Evolutionary conservation across 805 yeast species (phyloP), one percentile per base, ranked within the genome.

Genomic region (Wickerhamomyces bisporus): DNA sequence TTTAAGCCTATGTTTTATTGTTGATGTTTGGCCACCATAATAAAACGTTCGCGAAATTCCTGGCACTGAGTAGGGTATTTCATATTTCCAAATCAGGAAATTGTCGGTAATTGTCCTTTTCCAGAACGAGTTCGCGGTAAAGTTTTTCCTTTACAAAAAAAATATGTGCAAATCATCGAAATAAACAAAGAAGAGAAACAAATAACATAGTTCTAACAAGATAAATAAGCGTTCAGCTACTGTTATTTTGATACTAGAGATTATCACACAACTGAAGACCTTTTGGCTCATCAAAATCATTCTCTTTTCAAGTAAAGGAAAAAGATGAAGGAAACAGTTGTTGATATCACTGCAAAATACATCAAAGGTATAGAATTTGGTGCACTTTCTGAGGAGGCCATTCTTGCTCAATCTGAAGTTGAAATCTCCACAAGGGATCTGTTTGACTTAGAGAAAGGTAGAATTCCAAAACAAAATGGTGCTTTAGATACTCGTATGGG

Each of bases 401-500:
- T 93, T 52, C 75, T 87, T 31, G 91, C 91, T 16, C 96, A 91
- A 65, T 84, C 95, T 3, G 96, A 89, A 56, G 96, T 89, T 19
- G 98, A 93, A 58, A 86, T 93, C 42, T 75, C 84, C 29, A 86
- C 96, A 14, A 75, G 97, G 50, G 96, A 91, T 59, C 71, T 93
- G 40, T 93, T 86, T 59, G 96, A 93, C 62, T 68, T 93, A 42
- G 96, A 88, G 49, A 78, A 82, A 50, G 95, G 96, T 6, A 71
- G 98, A 49, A 68, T 74, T n/a, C 88, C 96, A 6, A 86, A 81
- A 45, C 67, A 61, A 14, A 73, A 77, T 47, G 99, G 98, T 45
- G 97, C 98, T 3, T 68, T 93, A 29, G 99, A 93, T 61, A 73
- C 87, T 17, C 71, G 75, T 37, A 88, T 94, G 98, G 99, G 99